Percentiles rank a stretch among this genome's conserved stretches.
These are phyloP conservation scores for Astraeus odoratus DNA, from an alignment of 768 basidiomycete genomes.

Conservation along the genomic window DNA sequence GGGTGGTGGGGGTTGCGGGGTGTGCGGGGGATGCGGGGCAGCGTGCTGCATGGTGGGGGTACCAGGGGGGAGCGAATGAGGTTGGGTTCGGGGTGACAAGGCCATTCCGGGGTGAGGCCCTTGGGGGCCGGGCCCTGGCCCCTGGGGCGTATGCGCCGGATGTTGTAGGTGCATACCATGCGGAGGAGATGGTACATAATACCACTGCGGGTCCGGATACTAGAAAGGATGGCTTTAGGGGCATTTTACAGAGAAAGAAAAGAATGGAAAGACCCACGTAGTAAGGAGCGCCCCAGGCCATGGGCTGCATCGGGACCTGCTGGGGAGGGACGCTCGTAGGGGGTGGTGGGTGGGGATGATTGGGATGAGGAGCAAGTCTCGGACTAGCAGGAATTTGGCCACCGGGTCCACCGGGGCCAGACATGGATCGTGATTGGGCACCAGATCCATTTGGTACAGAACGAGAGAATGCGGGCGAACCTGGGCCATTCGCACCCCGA, in stretches of 20 bases:
- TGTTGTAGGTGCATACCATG: constrained; percentile 34
- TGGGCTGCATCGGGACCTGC: constrained; percentile 34
- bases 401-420: constrained; percentile 43
- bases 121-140: constrained; percentile 29
- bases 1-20: constrained; percentile 40
- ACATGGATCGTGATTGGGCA: constrained; percentile 40
- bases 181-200: constrained; percentile 29
- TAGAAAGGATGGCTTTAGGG: constrained; percentile 15
- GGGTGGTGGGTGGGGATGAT: constrained; percentile 48
- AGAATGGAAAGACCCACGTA: constrained; percentile 42
- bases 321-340: constrained; percentile 45
- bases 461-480: constrained; percentile 62
- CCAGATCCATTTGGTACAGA: constrained; percentile 55
- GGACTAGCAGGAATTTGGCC: constrained; percentile 57
- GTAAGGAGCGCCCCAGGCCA: constrained; percentile 42
- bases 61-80: constrained; percentile 48
- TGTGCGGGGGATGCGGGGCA: constrained; percentile 38
- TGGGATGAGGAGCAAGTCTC: constrained; percentile 53
- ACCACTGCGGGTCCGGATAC: constrained; percentile 40
- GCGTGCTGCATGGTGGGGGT: constrained; percentile 67
- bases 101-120: constrained; percentile 45
- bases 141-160: constrained; percentile 40
- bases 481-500: constrained; percentile 45
- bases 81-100: constrained; percentile 64
- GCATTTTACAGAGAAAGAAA: not conserved